Conservation (phyloP, 2,329 filamentous ascomycete species). For the Ramularia endophylla region DNA sequence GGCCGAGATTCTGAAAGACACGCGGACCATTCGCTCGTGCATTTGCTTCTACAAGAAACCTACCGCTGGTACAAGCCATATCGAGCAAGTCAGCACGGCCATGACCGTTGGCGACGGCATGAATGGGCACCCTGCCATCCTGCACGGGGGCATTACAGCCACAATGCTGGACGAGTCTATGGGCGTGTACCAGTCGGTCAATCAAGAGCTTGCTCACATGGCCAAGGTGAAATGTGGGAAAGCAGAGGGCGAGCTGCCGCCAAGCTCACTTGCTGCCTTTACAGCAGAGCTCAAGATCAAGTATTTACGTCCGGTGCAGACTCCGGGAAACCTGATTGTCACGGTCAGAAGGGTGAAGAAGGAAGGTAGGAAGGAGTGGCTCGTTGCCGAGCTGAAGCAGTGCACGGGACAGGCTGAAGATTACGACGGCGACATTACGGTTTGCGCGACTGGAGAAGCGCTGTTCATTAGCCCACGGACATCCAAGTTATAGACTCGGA, state of each 20-base stretch:
- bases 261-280: constrained; percentile 30
- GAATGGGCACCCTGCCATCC: constrained; percentile 48
- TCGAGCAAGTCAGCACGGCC: constrained; percentile 34
- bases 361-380: constrained; percentile 51
- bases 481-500: constrained; percentile 7
- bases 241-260: constrained; percentile 20
- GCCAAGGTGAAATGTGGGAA: constrained; percentile 8
- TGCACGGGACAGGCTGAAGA: constrained; percentile 26
- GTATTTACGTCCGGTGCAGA: constrained; percentile 49
- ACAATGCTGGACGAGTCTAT: constrained; percentile 55
- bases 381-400: constrained; percentile 42
- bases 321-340: constrained; percentile 45
- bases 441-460: constrained; percentile 49
- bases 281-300: constrained; percentile 52
- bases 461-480: constrained; percentile 41
- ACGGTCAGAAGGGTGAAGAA: constrained; percentile 36
- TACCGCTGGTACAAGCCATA: constrained; percentile 7
- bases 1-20: constrained; percentile 47
- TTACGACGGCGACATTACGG: constrained; percentile 42
- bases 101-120: constrained; percentile 46
- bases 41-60: constrained; percentile 40
- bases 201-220: constrained; percentile 26
- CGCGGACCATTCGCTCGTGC: constrained; percentile 44
- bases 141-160: constrained; percentile 55
- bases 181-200: constrained; percentile 45